Base-by-base conservation (phyloP, 768 basidiomycete genomes). In the Phallus indusiatus region DNA sequence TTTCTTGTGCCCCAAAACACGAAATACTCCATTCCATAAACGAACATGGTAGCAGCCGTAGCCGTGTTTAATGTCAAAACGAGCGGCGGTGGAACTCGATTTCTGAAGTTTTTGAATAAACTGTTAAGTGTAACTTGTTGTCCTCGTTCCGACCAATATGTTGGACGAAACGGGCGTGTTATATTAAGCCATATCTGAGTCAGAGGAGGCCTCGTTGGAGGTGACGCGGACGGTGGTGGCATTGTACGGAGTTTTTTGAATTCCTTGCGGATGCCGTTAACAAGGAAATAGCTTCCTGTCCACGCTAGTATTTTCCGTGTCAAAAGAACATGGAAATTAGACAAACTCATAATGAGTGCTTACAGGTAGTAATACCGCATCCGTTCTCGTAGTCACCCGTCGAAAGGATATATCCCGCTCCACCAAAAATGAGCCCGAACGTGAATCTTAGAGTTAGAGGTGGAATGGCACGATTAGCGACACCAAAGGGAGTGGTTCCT, bases 371-470 rank as follows among this genome's bases (percentile, higher is more conserved):
- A 20, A 78, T 74, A 0, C 78, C 78, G 54, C 74, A 71, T 1
- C 78, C 78, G 56, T 80, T 78, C 28, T 72, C 66, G 33, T 60
- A 60, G 47, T 78, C 77, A 1, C 76, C 77, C 6, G 68, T 22
- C 5, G 67, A 56, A 37, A 78, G 60, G 1, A 77, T 72, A 63
- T 77, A 78, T 1, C 76, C 76, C 1, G 76, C 72, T 0, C 78
- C 77, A 0, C 71, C 72, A 49, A 80, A 76, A 16, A 74, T 69
- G 7, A 74, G 62, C 11, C 73, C 70, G 61, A 80, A 80, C 1
- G 76, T 77, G 2, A 76, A 64, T 1, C 77, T 72, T 9, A 75
- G 69, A 21, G 76, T 67, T 60, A 78, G 72, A 1, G 74, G 77
- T 0, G 76, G 76, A n/a, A 73, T 68, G 60, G 67, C 68, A 0